These are phyloP conservation scores for Apophysomyces sp. DNA, from an alignment of 371 early-diverging fungal species.

Conservation along the genomic window DNA sequence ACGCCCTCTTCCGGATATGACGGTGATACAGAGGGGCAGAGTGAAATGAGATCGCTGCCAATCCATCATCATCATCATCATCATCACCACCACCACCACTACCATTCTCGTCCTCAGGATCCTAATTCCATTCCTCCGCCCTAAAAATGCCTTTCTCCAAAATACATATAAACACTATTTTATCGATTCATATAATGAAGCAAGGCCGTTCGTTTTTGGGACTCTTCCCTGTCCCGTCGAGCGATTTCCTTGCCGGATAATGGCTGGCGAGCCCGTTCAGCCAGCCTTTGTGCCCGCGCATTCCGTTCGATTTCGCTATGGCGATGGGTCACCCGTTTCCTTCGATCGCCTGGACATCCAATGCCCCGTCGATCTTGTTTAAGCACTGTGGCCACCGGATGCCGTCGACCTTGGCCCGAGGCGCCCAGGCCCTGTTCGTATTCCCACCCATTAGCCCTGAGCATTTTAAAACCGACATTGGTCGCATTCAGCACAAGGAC, in stretches of 20 bases:
- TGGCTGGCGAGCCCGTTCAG: neutral
- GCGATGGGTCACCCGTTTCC: constrained; percentile 28
- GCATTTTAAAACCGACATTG: constrained; percentile 49
- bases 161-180: neutral
- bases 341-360: constrained; percentile 25
- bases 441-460: constrained; percentile 54
- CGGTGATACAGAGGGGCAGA: constrained; percentile 12
- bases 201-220: constrained; percentile 14
- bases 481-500: constrained; percentile 19
- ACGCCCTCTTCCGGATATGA: constrained; percentile 20
- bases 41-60: neutral
- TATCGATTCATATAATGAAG: constrained; percentile 20
- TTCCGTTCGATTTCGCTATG: constrained; percentile 16
- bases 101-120: neutral
- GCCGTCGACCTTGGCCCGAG: constrained; percentile 42
- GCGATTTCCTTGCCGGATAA: constrained; percentile 31
- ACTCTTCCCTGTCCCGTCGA: constrained; percentile 14
- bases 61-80: neutral
- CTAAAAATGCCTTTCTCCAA: no score
- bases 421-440: constrained; percentile 53
- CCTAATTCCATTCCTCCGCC: no score
- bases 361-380: constrained; percentile 51
- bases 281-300: constrained; percentile 9
- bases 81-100: neutral
- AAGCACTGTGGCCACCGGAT: constrained; percentile 48